Conservation (phyloP, 495 filamentous ascomycete species). For the Penicillium diatomitis region DNA sequence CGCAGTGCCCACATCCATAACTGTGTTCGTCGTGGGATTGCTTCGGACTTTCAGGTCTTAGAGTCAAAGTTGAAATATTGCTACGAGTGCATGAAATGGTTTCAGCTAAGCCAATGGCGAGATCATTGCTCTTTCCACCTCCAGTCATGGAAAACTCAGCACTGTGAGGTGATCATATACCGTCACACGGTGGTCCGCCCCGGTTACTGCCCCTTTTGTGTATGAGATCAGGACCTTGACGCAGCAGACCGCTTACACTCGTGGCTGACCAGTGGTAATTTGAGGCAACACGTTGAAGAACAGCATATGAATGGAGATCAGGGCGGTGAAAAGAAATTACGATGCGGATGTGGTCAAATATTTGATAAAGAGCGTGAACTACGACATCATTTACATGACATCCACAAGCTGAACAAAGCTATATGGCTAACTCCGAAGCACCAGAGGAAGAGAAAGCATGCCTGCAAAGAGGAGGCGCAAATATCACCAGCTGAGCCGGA, state of each 20-base stretch:
- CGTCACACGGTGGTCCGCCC: constrained; percentile 9
- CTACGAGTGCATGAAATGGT: constrained; percentile 11
- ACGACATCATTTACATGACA: constrained; percentile 11
- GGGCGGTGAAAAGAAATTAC: neutral
- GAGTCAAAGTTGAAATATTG: constrained; percentile 7
- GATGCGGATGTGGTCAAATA: constrained; percentile 5
- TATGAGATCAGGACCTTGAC: constrained; percentile 3
- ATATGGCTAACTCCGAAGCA: constrained; percentile 10
- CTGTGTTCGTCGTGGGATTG: neutral
- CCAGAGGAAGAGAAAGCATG: constrained; percentile 9
- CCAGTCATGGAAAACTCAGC: constrained; percentile 7
- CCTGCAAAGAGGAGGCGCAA: constrained; percentile 6
- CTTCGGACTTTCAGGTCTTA: constrained; percentile 2
- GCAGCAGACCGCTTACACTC: constrained; percentile 8
- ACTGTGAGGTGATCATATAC: constrained; percentile 15
- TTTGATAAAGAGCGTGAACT: constrained; percentile 9
- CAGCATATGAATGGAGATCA: constrained; percentile 3
- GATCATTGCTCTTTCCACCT: constrained; percentile 8
- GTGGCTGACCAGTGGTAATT: constrained; percentile 10
- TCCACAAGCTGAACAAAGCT: constrained; percentile 9
- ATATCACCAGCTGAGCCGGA: neutral
- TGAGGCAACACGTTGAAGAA: constrained; percentile 14
- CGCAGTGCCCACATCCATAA: neutral
- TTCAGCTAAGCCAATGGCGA: constrained; percentile 6
- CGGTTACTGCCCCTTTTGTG: constrained; percentile 11